Evolutionary conservation across 768 basidiomycete genomes (phyloP).

Genomic region (Macrolepiota dolichaula): DNA sequence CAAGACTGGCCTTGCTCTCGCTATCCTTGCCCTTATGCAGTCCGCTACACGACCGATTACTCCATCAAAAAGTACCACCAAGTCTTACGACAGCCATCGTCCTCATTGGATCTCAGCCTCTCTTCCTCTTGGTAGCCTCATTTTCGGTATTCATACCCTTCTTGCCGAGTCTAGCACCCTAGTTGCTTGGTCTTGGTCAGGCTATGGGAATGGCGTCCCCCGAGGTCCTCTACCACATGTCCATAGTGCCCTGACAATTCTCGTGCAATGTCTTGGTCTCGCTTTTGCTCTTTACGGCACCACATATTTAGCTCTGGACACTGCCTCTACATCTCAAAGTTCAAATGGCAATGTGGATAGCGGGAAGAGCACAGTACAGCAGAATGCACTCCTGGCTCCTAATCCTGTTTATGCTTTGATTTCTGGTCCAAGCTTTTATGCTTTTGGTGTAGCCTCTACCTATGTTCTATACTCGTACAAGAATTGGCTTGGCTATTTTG

Average conservation of each 20-base stretch:
- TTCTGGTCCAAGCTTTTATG: conserved; percentile 49
- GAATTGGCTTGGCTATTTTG: conserved; percentile 69
- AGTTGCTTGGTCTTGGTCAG: conserved; percentile 87
- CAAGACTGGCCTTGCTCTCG: conserved; percentile 57
- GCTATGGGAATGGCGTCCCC: conserved; percentile 59
- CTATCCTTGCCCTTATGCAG: conserved; percentile 56
- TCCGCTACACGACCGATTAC: conserved; percentile 37
- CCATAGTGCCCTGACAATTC: conserved; percentile 65
- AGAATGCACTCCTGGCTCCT: background rate
- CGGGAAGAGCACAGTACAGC: background rate
- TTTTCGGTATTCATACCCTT: conserved; percentile 72
- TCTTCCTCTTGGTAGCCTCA: conserved; percentile 59
- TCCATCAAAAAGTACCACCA: background rate
- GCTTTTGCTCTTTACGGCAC: conserved; percentile 25
- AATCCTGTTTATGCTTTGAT: conserved; percentile 23
- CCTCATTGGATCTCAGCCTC: conserved; percentile 28
- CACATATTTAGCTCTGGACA: conserved; percentile 30
- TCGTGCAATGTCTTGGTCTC: conserved; percentile 59
- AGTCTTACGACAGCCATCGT: background rate
- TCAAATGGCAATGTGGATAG: background rate
- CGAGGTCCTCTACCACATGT: conserved; percentile 72
- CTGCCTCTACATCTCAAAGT: background rate
- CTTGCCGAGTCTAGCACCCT: conserved; percentile 75
- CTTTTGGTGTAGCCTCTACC: conserved; percentile 47
- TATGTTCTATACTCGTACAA: conserved; percentile 56